These are phyloP conservation scores for Boletus sp. DNA, from an alignment of 768 basidiomycete species.

Conservation along the genomic window DNA sequence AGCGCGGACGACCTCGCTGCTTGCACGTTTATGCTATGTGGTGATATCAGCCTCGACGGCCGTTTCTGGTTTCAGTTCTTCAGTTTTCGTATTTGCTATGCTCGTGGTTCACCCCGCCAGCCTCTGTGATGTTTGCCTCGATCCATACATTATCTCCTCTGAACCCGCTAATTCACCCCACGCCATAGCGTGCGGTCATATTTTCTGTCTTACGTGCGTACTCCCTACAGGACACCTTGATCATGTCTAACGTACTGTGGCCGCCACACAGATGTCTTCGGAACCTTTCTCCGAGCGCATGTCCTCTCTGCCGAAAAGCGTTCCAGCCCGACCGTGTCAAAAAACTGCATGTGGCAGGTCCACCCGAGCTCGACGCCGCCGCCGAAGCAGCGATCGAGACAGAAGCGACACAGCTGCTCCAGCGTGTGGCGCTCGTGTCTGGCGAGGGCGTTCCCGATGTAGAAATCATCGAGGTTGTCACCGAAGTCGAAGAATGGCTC, in stretches of 20 bases:
- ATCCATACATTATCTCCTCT: conserved; percentile 53
- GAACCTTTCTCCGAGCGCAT: conserved; percentile 48
- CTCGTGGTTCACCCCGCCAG: conserved; percentile 69
- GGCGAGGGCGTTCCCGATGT: conserved; percentile 31
- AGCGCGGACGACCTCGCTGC: conserved; percentile 13
- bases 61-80: conserved; percentile 25
- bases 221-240: conserved; percentile 11
- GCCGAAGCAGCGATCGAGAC: conserved; percentile 42
- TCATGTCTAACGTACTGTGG: conserved; percentile 9
- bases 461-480: conserved; percentile 39
- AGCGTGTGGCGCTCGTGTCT: conserved; percentile 36
- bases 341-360: conserved; percentile 62
- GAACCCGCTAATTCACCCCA: conserved; percentile 54
- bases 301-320: conserved; percentile 65
- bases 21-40: conserved; percentile 36
- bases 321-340: conserved; percentile 59
- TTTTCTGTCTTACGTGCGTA: conserved; percentile 68
- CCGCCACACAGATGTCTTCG: conserved; percentile 51
- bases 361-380: conserved; percentile 36
- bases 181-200: conserved; percentile 75
- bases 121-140: conserved; percentile 75
- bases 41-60: conserved; percentile 31
- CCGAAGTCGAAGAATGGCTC: conserved; percentile 55
- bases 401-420: conserved; percentile 36
- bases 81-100: conserved; percentile 37